Evolutionary conservation across 805 yeast genomes (phyloP).

Genomic region (Kodamaea nitidulidarum): DNA sequence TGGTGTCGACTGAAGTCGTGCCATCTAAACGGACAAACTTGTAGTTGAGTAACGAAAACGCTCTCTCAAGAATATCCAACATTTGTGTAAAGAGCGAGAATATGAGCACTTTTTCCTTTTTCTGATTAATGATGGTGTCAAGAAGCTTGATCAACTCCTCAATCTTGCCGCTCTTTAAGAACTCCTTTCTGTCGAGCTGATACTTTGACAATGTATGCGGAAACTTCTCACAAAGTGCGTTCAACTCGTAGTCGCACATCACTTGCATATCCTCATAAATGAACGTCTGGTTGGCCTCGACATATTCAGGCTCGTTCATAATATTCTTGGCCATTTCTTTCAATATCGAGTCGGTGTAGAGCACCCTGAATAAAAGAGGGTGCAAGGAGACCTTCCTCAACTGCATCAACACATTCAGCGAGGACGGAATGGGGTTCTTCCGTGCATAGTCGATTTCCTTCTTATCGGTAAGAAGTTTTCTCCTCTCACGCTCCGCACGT

Average conservation of each 20-base stretch:
- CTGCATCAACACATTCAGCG: constrained; percentile 77
- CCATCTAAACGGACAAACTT: constrained; percentile 89
- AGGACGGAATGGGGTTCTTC: constrained; percentile 35
- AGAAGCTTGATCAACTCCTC: constrained; percentile 52
- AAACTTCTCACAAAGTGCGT: constrained; percentile 67
- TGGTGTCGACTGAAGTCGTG: constrained; percentile 84
- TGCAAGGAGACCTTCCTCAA: constrained; percentile 91
- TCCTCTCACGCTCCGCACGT: constrained; percentile 40
- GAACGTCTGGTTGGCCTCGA: constrained; percentile 68
- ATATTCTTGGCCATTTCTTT: constrained; percentile 71
- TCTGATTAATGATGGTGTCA: constrained; percentile 49
- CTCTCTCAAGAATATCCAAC: constrained; percentile 79
- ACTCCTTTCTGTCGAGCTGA: constrained; percentile 51
- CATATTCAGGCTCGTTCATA: constrained; percentile 76
- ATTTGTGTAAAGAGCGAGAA: constrained; percentile 93
- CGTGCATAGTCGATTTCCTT: constrained; percentile 30
- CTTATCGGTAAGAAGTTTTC: constrained; percentile 34
- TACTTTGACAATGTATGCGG: constrained; percentile 58
- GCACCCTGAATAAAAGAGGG: constrained; percentile 74
- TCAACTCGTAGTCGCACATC: constrained; percentile 88
- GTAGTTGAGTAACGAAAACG: constrained; percentile 58
- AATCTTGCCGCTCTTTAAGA: constrained; percentile 73
- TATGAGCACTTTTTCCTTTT: constrained; percentile 67
- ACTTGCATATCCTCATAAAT: constrained; percentile 93
- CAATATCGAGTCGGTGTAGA: constrained; percentile 54